Evolutionary conservation across 2,329 filamentous ascomycete species (phyloP).

Genomic region (Fusarium oligoseptatum): DNA sequence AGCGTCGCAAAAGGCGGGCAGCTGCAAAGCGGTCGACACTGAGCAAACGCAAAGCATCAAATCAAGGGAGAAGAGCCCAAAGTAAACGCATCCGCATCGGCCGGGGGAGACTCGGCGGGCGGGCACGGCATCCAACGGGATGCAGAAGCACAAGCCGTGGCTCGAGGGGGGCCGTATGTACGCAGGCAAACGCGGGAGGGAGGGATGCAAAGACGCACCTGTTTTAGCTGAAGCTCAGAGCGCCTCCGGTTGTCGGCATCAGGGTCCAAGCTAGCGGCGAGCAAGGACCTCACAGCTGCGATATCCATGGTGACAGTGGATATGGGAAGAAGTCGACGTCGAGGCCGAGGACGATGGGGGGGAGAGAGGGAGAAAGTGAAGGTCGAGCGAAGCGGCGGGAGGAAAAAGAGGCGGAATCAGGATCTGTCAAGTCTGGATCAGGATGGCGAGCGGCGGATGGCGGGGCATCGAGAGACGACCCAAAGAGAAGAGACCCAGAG

Average conservation of each 20-base stretch:
- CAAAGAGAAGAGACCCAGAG: constrained; percentile 36
- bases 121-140: background rate
- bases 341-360: constrained; percentile 41
- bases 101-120: background rate
- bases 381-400: constrained; percentile 18
- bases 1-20: constrained; percentile 33
- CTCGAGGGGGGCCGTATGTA: constrained; percentile 20
- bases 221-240: constrained; percentile 85
- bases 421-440: constrained; percentile 49
- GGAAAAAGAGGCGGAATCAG: constrained; percentile 45
- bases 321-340: constrained; percentile 43
- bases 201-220: constrained; percentile 66
- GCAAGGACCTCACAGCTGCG: constrained; percentile 79
- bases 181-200: constrained; percentile 10
- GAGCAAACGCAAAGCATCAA: constrained; percentile 11
- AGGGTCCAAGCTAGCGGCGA: constrained; percentile 80
- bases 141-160: constrained; percentile 14
- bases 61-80: background rate
- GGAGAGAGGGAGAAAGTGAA: constrained; percentile 37
- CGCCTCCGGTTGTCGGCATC: constrained; percentile 81
- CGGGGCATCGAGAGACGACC: constrained; percentile 47
- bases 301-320: constrained; percentile 73
- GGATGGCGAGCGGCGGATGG: constrained; percentile 47
- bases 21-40: constrained; percentile 26
- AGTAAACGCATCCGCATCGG: constrained; percentile 1